Conservation (phyloP, 768 basidiomycete genomes). For the Cyathus striatus region DNA sequence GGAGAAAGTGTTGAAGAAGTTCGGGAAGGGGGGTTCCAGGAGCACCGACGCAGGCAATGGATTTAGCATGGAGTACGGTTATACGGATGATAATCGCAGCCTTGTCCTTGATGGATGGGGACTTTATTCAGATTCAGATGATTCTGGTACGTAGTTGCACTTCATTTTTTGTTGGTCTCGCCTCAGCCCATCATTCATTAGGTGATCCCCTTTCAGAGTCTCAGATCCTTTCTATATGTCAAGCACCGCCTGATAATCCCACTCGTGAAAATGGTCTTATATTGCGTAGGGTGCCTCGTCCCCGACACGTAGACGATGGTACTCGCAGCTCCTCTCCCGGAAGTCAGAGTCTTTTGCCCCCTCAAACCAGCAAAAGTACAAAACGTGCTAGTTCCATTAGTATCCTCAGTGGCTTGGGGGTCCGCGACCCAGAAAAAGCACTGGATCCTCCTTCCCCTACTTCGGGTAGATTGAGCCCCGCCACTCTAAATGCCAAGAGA, state of each 20-base stretch:
- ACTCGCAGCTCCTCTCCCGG: constrained; percentile 29
- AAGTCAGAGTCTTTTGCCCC: constrained; percentile 16
- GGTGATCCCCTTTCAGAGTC: constrained; percentile 77
- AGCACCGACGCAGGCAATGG: constrained; percentile 38
- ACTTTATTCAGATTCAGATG: constrained; percentile 65
- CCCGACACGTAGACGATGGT: constrained; percentile 37
- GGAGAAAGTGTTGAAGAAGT: constrained; percentile 86
- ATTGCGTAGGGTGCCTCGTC: constrained; percentile 50
- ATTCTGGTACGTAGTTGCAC: constrained; percentile 40
- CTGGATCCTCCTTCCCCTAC: constrained; percentile 58
- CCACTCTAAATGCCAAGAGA: constrained; percentile 37
- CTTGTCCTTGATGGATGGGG: constrained; percentile 88
- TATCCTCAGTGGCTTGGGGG: constrained; percentile 90
- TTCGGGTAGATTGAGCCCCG: constrained; percentile 23
- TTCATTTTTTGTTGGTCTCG: background rate
- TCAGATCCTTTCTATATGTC: constrained; percentile 79
- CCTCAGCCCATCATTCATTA: constrained; percentile 19
- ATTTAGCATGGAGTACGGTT: constrained; percentile 52
- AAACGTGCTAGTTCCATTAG: constrained; percentile 95
- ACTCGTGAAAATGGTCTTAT: constrained; percentile 76
- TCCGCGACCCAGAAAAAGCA: constrained; percentile 68
- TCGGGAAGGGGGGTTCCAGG: constrained; percentile 58
- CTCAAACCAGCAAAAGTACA: constrained; percentile 42
- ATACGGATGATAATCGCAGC: constrained; percentile 63
- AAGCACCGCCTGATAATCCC: constrained; percentile 72